Evolutionary conservation across 148 eudicot genomes (phyloP).

Genomic region (Agrostemma githago): DNA sequence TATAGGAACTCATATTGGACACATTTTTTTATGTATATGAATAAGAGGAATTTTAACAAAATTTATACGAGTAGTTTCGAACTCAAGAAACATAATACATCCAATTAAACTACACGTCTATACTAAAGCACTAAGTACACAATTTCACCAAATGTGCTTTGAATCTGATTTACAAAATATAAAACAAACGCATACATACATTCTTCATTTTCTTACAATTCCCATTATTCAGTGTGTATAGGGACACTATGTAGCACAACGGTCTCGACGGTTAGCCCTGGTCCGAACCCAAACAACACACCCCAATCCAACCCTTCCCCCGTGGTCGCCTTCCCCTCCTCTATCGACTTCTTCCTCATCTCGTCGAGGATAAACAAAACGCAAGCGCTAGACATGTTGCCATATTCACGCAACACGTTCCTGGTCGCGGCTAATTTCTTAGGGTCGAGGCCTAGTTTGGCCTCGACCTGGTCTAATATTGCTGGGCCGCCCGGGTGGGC

Average conservation of each 20-base stretch:
- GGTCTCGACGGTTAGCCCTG: conserved; percentile 41
- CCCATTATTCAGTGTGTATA: background rate
- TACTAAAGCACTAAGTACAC: too few relatives aligned
- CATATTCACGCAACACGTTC: conserved; percentile 33
- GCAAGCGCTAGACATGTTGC: conserved; percentile 44
- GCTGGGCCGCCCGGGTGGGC: conserved; percentile 48
- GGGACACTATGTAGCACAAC: conserved; percentile 41
- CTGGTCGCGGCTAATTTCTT: conserved; percentile 30
- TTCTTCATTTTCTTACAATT: background rate
- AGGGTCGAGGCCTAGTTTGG: conserved; percentile 24
- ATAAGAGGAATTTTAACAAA: too few relatives aligned
- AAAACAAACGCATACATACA: too few relatives aligned
- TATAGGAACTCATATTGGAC: too few relatives aligned
- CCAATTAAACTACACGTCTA: too few relatives aligned
- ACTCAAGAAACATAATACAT: too few relatives aligned
- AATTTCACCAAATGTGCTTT: too few relatives aligned
- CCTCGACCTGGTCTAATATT: conserved; percentile 35
- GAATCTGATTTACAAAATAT: too few relatives aligned
- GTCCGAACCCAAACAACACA: conserved; percentile 42
- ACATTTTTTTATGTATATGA: too few relatives aligned
- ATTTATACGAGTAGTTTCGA: too few relatives aligned
- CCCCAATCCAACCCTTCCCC: conserved; percentile 42
- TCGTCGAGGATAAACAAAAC: conserved; percentile 40
- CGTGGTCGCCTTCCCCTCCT: conserved; percentile 34
- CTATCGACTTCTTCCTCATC: conserved; percentile 36